Evolutionary conservation across 2,329 filamentous ascomycete genomes (phyloP).

Genomic region (Ophiostoma ips): DNA sequence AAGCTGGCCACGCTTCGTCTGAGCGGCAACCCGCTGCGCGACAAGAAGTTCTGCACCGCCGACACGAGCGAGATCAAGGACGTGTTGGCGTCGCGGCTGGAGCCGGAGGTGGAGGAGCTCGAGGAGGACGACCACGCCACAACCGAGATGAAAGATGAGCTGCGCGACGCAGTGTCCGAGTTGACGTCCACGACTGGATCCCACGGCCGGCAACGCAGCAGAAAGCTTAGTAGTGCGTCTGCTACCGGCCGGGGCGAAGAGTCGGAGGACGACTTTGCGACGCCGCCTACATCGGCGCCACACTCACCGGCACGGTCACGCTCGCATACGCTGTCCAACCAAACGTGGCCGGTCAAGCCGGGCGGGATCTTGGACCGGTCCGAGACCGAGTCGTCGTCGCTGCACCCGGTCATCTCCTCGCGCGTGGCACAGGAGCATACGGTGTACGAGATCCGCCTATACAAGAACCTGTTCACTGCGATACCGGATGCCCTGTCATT

Average conservation of each 20-base stretch:
- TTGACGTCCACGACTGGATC: neutral
- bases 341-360: conserved; percentile 37
- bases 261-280: conserved; percentile 45
- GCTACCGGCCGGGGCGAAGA: conserved; percentile 10
- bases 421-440: conserved; percentile 38
- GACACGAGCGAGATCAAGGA: conserved; percentile 69
- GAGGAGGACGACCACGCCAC: neutral
- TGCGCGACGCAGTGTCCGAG: conserved; percentile 10
- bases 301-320: conserved; percentile 35
- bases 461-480: conserved; percentile 59
- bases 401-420: conserved; percentile 44
- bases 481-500: conserved; percentile 60
- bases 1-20: conserved; percentile 60
- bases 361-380: conserved; percentile 59
- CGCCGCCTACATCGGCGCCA: conserved; percentile 40
- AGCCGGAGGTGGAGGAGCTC: conserved; percentile 27
- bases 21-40: conserved; percentile 77
- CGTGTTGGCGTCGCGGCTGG: conserved; percentile 51
- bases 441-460: conserved; percentile 49
- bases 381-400: conserved; percentile 45
- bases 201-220: conserved; percentile 2
- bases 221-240: conserved; percentile 6
- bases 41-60: conserved; percentile 75
- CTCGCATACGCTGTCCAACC: conserved; percentile 31
- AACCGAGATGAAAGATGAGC: conserved; percentile 7